A percentile compares a stretch with the other conserved stretches of the same genome.
Conservation (phyloP, 441 rosid species). For the Adansonia rubrostipa region DNA sequence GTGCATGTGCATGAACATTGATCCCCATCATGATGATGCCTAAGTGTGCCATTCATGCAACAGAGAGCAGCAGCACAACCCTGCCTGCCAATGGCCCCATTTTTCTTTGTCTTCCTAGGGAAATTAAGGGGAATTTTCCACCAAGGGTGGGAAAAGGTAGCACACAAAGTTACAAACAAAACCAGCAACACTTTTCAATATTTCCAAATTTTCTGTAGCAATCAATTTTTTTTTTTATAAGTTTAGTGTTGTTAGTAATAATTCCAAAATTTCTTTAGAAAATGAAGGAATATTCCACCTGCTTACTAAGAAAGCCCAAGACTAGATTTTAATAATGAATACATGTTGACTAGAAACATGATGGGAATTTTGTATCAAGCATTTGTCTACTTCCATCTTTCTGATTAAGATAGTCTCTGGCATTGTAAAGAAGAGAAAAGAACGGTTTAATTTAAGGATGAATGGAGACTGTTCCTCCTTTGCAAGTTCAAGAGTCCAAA, state of each 20-base stretch:
- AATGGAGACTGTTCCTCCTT: not conserved
- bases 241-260: not conserved
- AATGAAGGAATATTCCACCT: constrained; percentile 30
- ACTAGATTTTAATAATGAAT: not conserved
- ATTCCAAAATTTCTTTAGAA: constrained; percentile 18
- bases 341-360: not conserved
- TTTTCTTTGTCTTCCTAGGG: not conserved
- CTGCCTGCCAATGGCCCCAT: not conserved
- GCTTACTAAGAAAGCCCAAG: not conserved
- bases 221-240: not conserved
- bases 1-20: constrained; percentile 19
- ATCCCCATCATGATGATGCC: not conserved
- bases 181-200: not conserved
- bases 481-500: not conserved
- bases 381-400: not conserved
- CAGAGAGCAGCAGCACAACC: not conserved
- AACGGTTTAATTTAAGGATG: not conserved
- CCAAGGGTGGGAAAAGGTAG: constrained; percentile 1
- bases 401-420: not conserved
- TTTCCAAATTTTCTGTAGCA: not conserved
- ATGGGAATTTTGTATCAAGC: not conserved
- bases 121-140: constrained; percentile 26
- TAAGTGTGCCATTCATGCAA: not conserved
- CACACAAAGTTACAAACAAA: not conserved
- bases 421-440: constrained; percentile 5